phyloP scores from a whole-genome alignment of 2,329 filamentous ascomycete species.

The Arthrobotrys entomopaga region DNA sequence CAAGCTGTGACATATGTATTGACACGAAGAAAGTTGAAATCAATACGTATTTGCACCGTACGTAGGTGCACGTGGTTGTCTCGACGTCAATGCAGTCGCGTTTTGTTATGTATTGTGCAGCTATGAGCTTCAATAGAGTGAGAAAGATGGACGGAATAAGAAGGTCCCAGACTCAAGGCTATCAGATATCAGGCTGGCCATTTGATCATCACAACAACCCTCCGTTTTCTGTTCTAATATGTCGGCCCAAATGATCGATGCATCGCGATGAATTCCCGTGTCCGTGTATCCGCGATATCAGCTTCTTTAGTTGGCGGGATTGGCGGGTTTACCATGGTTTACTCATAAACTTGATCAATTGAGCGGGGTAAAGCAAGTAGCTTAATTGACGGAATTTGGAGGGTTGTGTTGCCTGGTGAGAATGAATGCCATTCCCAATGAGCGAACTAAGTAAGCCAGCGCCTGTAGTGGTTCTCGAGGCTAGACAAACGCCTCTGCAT shows the following conservation, averaged over 20 bases:
- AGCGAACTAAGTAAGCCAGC: no score
- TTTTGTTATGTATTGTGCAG: conserved; percentile 6
- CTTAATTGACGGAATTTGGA: no score
- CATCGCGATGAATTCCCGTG: conserved; percentile 4
- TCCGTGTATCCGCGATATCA: conserved; percentile 14
- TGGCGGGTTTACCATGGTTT: conserved; percentile 27
- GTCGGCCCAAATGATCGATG: conserved; percentile 25
- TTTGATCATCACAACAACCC: conserved; percentile 20
- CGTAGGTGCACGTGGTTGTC: not conserved
- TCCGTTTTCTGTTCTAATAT: not conserved
- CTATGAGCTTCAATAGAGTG: not conserved
- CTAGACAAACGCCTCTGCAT: no score
- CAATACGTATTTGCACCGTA: no score
- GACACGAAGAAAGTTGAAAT: no score
- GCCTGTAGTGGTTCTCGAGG: no score
- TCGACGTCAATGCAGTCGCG: conserved; percentile 7
- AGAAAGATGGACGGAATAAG: conserved; percentile 22
- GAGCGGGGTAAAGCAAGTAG: no score
- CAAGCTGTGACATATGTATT: no score
- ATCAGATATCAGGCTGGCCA: conserved; percentile 42
- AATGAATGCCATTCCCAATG: no score
- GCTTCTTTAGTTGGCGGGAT: conserved; percentile 3
- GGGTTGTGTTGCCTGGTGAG: conserved; percentile 16
- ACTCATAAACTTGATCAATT: no score
- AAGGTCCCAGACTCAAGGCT: conserved; percentile 27